These are phyloP conservation scores for Metschnikowia peoriensis DNA, from an alignment of 805 yeast genomes.

Conservation along the genomic window DNA sequence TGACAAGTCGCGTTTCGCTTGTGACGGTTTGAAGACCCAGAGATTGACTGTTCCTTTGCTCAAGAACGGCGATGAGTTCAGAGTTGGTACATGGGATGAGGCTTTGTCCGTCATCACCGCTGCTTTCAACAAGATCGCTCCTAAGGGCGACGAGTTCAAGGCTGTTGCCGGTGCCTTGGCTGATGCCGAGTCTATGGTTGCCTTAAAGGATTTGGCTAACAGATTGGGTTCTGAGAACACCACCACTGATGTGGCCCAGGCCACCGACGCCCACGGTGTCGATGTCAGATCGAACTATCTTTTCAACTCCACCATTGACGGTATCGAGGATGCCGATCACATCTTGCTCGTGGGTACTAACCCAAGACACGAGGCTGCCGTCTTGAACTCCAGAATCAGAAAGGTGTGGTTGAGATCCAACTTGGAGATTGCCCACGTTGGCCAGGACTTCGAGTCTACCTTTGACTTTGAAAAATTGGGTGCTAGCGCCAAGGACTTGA, in stretches of 20 bases:
- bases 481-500: constrained; percentile 52
- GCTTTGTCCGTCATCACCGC: constrained; percentile 69
- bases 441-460: constrained; percentile 76
- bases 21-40: constrained; percentile 83
- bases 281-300: constrained; percentile 77
- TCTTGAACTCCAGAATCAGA: constrained; percentile 79
- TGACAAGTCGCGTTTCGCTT: constrained; percentile 82
- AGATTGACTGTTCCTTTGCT: constrained; percentile 79
- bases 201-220: constrained; percentile 76
- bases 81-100: constrained; percentile 83
- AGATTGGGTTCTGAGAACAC: constrained; percentile 77
- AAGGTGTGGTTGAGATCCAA: constrained; percentile 70
- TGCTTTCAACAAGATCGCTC: constrained; percentile 54
- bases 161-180: constrained; percentile 79
- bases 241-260: constrained; percentile 65
- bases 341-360: constrained; percentile 80
- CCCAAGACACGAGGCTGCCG: constrained; percentile 90
- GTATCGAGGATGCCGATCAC: constrained; percentile 80
- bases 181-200: constrained; percentile 81
- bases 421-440: constrained; percentile 69
- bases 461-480: constrained; percentile 67
- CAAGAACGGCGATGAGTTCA: constrained; percentile 65
- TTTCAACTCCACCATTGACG: constrained; percentile 76
- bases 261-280: constrained; percentile 58
- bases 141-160: constrained; percentile 69